These are phyloP conservation scores for Rosa persica DNA, from an alignment of 306 rosid species.

Conservation along the genomic window DNA sequence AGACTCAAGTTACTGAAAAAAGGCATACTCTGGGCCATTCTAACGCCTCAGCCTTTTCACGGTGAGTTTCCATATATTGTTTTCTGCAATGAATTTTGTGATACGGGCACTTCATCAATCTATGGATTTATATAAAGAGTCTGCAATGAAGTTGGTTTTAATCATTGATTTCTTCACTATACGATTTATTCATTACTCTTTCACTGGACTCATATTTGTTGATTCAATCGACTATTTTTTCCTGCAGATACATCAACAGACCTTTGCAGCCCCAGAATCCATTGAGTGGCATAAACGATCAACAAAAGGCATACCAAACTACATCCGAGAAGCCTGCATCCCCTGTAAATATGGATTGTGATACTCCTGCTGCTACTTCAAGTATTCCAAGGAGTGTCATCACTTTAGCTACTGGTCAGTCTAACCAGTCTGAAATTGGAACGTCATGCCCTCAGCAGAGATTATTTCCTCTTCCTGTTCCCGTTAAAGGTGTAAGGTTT, in stretches of 20 bases:
- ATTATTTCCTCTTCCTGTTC: constrained; percentile 54
- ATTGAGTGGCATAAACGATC: constrained; percentile 33
- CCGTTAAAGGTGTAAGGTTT: constrained; percentile 60
- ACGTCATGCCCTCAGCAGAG: constrained; percentile 46
- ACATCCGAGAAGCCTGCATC: constrained; percentile 42
- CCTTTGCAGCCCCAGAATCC: constrained; percentile 47
- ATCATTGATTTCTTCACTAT: constrained; percentile 14
- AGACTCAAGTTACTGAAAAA: constrained; percentile 54
- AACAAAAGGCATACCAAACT: constrained; percentile 47
- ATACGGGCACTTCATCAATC: not conserved
- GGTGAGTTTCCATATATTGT: constrained; percentile 43
- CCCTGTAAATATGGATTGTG: constrained; percentile 30
- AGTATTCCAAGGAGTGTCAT: constrained; percentile 44
- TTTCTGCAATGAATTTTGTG: constrained; percentile 2
- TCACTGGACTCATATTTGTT: constrained; percentile 8
- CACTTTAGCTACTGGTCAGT: constrained; percentile 52
- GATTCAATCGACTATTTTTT: constrained; percentile 21
- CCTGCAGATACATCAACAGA: constrained; percentile 72
- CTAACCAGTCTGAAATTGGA: constrained; percentile 63
- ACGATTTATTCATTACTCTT: not conserved
- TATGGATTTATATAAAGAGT: not conserved
- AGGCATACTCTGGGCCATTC: constrained; percentile 67
- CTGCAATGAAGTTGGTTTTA: not conserved
- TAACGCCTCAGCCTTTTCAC: constrained; percentile 78
- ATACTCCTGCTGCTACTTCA: constrained; percentile 38